phyloP scores from a whole-genome alignment of 139 green algal genomes.

The Mesotaenium endlicherianum region DNA sequence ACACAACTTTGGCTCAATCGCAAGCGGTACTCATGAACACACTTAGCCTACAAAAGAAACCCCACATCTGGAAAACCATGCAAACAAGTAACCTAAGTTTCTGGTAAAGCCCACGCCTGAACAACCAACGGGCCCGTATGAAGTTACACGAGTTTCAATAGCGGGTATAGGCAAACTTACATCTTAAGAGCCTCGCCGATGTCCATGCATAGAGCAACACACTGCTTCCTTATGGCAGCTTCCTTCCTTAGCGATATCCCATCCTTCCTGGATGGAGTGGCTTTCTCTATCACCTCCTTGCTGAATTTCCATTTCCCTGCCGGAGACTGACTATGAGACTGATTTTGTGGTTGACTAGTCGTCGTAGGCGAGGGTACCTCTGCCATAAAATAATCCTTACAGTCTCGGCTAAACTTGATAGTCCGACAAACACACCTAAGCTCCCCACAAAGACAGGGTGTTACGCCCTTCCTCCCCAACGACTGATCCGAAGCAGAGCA shows the following conservation, averaged over 20 bases:
- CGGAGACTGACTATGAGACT: too few relatives aligned
- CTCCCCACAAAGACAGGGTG: too few relatives aligned
- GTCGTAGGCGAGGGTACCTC: too few relatives aligned
- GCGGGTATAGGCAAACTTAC: background rate
- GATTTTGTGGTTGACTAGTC: too few relatives aligned
- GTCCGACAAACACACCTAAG: too few relatives aligned
- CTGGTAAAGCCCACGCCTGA: background rate
- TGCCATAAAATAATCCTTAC: too few relatives aligned
- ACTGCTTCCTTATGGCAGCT: background rate
- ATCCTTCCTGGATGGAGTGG: conserved; percentile 20
- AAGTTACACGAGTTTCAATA: background rate
- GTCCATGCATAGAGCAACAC: conserved; percentile 4
- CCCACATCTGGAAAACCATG: background rate
- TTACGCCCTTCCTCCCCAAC: too few relatives aligned
- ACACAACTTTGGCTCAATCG: background rate
- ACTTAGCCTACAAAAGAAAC: background rate
- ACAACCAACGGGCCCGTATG: background rate
- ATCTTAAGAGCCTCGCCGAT: conserved; percentile 23
- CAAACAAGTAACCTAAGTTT: background rate
- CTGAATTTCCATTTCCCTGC: conserved; percentile 8
- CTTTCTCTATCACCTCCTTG: background rate
- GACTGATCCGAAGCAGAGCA: too few relatives aligned
- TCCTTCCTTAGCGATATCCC: conserved; percentile 10
- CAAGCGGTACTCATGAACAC: background rate
- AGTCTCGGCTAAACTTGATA: too few relatives aligned